Conservation (phyloP, 164 flowering plant species). For the Macadamia tetraphylla region DNA sequence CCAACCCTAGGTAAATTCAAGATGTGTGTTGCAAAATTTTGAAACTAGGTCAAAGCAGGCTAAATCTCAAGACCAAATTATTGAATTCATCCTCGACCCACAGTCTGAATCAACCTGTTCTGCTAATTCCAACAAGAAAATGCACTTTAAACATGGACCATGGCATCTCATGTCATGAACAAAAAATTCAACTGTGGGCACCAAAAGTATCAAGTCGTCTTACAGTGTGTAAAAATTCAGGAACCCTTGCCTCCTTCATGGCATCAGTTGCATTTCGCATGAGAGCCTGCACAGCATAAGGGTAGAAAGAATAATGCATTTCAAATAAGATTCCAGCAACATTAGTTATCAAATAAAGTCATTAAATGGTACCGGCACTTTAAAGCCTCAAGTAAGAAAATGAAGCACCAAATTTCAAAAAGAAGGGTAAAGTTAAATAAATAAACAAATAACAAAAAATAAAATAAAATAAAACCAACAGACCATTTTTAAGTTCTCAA, state of each 20-base stretch:
- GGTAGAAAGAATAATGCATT: neutral
- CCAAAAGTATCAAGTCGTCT: conserved; percentile 10
- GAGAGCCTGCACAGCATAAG: conserved; percentile 60
- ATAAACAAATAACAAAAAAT: no score
- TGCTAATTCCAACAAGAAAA: no score
- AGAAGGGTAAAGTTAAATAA: neutral
- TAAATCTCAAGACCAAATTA: no score
- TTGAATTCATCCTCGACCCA: no score
- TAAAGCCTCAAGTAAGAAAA: neutral
- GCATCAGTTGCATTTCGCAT: conserved; percentile 72
- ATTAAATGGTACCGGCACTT: neutral
- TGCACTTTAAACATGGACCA: no score
- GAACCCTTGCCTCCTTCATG: conserved; percentile 80
- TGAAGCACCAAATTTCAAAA: neutral
- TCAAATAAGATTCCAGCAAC: neutral
- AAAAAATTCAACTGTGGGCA: no score
- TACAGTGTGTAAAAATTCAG: conserved; percentile 62
- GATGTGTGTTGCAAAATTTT: no score
- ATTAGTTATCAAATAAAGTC: neutral
- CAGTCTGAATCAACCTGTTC: no score
- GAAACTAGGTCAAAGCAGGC: no score
- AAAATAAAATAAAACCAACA: conserved; percentile 5
- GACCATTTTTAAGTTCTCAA: conserved; percentile 65
- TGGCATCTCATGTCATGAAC: no score
- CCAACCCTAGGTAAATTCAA: no score